Base-by-base conservation (phyloP, 1,139 yeast species). In the Candida sanyaensis region DNA sequence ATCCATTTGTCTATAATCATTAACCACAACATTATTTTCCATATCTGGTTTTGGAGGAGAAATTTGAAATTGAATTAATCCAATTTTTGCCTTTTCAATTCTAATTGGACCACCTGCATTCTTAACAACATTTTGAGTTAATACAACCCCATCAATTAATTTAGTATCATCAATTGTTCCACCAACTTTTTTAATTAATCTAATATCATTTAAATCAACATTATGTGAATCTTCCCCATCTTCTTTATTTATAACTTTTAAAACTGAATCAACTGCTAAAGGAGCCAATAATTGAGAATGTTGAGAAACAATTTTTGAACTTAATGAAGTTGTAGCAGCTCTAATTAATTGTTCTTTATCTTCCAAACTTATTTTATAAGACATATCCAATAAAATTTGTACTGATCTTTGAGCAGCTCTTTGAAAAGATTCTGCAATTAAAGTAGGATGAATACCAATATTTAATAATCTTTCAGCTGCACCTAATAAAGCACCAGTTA, bases 31-130 rank as follows among this genome's bases (percentile, higher is more conserved):
- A 64, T 92, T 93, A 66, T 93, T 93, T 71, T 93, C 99, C 87
- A 95, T 89, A 65, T 93, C 99, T 37, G 99, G 99, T 66, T 93
- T 93, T 59, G 99, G 99, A 40, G 99, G 99, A 30, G 98, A 91
- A 53, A 93, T 77, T 71, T 93, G 99, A 74, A 93, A 93, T 70
- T 95, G 99, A 55, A 93, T 81, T 60, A 93, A 79, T 10, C 95
- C 99, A 58, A 93, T 90, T 55, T 77, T 80, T 26, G 99, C 99
- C 76, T 92, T 93, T 66, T 93, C 99, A 67, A 90, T 80, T 65
- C 97, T 82, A 8, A 89, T 78, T 50, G 99, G 99, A n/a, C 98
- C 99, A 43, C 97, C 97, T 2, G 97, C 97, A 53, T 80, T 75
- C 66, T 91, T 93, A 52, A 91, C 81, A 23, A 87, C 97, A 55